These are phyloP conservation scores for Epichloe sibirici DNA, from an alignment of 2,329 filamentous ascomycete genomes.

Conservation along the genomic window DNA sequence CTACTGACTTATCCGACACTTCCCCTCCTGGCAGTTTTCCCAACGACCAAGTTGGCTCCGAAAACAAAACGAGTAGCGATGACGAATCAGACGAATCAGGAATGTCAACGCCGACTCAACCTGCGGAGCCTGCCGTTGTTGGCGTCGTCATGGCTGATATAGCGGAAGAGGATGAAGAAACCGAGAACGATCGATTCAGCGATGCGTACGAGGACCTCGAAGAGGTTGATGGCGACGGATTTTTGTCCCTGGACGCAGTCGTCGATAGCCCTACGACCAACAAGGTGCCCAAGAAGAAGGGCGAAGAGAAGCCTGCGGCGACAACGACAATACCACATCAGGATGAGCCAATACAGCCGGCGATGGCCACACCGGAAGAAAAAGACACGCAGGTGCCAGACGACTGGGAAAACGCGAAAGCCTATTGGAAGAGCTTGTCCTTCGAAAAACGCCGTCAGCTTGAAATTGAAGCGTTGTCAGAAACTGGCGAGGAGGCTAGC, in stretches of 20 bases:
- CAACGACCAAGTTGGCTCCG: not conserved
- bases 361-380: not conserved
- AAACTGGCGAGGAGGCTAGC: constrained; percentile 35
- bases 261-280: constrained; percentile 42
- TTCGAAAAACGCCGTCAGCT: constrained; percentile 50
- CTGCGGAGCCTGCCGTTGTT: constrained; percentile 11
- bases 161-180: constrained; percentile 28
- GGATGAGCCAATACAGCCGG: not conserved
- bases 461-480: constrained; percentile 43
- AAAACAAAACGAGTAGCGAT: not conserved
- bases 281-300: constrained; percentile 13
- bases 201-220: constrained; percentile 66
- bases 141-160: constrained; percentile 22
- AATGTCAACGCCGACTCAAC: constrained; percentile 6
- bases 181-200: constrained; percentile 53
- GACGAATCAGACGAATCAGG: constrained; percentile 4
- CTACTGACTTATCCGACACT: not conserved
- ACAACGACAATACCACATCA: not conserved
- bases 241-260: constrained; percentile 61
- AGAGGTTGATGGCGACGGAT: constrained; percentile 53
- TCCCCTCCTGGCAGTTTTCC: constrained; percentile 5
- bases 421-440: constrained; percentile 57
- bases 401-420: constrained; percentile 57
- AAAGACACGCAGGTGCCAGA: constrained; percentile 14
- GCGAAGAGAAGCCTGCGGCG: constrained; percentile 2